Evolutionary conservation across 108 stramenopile genomes (phyloP).

Genomic region (Cylindrotheca fusiformis): DNA sequence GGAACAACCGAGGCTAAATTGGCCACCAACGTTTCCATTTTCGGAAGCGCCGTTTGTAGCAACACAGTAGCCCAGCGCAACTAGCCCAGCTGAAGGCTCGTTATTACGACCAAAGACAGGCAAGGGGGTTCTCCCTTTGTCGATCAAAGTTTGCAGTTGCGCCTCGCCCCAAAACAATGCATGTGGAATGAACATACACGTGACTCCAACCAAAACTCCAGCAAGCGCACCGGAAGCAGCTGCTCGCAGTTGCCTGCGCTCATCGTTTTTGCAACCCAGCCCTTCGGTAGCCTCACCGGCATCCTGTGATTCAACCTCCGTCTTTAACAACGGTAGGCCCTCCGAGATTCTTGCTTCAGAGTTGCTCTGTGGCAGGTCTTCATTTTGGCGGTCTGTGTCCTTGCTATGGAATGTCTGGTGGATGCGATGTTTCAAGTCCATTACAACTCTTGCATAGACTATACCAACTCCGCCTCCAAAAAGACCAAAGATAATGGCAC

Average conservation of each 20-base stretch:
- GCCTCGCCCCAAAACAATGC: constrained; percentile 67
- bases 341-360: neutral
- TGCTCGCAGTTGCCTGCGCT: constrained; percentile 16
- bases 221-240: constrained; percentile 40
- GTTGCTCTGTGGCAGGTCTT: neutral
- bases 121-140: constrained; percentile 60
- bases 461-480: constrained; percentile 47
- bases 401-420: constrained; percentile 36
- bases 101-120: constrained; percentile 49
- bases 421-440: constrained; percentile 27
- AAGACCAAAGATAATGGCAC: constrained; percentile 53
- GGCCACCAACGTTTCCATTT: constrained; percentile 12
- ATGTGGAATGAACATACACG: constrained; percentile 56
- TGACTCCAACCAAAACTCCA: constrained; percentile 40
- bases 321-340: neutral
- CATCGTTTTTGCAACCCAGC: neutral
- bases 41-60: constrained; percentile 26
- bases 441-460: constrained; percentile 31
- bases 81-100: constrained; percentile 41
- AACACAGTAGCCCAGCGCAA: constrained; percentile 46
- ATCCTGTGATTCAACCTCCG: constrained; percentile 6
- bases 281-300: neutral
- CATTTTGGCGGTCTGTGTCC: neutral
- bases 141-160: constrained; percentile 62
- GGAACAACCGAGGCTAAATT: constrained; percentile 43